Percentiles rank a stretch among this genome's conserved stretches.
Evolutionary conservation across 345 rosid genomes (phyloP).

Genomic region (Aegle marmelos): DNA sequence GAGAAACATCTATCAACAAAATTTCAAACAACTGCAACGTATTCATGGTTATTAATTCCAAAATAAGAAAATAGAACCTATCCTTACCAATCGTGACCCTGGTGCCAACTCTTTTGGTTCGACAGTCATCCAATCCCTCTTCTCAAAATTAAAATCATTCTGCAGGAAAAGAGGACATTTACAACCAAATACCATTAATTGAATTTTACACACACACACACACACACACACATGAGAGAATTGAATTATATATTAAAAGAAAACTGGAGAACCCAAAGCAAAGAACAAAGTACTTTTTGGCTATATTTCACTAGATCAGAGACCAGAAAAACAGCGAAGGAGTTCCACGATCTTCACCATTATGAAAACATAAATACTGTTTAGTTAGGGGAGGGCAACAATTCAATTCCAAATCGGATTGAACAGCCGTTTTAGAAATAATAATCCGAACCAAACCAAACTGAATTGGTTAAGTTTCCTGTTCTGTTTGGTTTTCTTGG

Average conservation of each 20-base stretch:
- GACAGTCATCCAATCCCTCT: constrained; percentile 83
- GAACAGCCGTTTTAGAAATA: too few species aligned
- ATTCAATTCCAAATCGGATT: too few species aligned
- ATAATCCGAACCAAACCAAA: too few species aligned
- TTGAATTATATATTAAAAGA: background rate
- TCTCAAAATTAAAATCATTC: constrained; percentile 75
- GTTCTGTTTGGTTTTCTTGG: too few species aligned
- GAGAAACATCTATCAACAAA: background rate
- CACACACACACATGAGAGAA: too few species aligned
- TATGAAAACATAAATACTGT: background rate
- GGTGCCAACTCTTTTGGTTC: constrained; percentile 53
- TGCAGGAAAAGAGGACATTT: constrained; percentile 24
- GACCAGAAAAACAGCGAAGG: background rate
- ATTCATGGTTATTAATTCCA: background rate
- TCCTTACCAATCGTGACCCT: constrained; percentile 74
- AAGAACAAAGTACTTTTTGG: background rate
- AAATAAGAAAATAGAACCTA: constrained; percentile 2
- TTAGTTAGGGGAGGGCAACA: too few species aligned
- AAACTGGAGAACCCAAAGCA: background rate
- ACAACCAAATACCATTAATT: background rate
- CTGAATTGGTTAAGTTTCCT: too few species aligned
- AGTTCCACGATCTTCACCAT: background rate
- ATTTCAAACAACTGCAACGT: background rate
- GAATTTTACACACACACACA: background rate
- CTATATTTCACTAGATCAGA: background rate